phyloP scores from a whole-genome alignment of 164 flowering plant genomes.

The Sedum album region DNA sequence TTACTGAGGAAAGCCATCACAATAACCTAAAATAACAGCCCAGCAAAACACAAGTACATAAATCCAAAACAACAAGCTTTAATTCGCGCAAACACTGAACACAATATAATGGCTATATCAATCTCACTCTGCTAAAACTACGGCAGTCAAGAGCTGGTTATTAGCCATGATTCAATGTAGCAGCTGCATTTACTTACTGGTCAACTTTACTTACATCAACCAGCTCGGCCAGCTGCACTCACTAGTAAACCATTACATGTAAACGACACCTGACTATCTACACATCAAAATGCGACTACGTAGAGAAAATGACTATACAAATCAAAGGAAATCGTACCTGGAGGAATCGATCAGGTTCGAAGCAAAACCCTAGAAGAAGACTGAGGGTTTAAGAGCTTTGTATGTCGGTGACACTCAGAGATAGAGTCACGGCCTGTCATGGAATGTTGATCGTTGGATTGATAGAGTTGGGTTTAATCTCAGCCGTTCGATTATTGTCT shows the following conservation, averaged over 20 bases:
- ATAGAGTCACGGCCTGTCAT: not conserved
- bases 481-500: constrained; percentile 1
- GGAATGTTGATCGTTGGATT: not conserved
- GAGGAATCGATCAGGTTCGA: not conserved
- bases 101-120: not conserved
- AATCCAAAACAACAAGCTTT: not conserved
- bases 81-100: not conserved
- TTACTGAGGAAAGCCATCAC: constrained; percentile 50
- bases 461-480: not conserved
- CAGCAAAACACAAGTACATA: not conserved
- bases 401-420: not conserved
- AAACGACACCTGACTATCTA: too few species aligned
- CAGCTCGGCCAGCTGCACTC: not conserved
- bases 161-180: not conserved
- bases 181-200: constrained; percentile 5
- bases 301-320: too few species aligned
- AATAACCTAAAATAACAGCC: not conserved
- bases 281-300: too few species aligned
- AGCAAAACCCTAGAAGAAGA: constrained; percentile 6
- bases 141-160: constrained; percentile 9
- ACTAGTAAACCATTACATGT: not conserved
- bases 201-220: not conserved
- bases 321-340: not conserved
- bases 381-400: not conserved
- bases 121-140: not conserved